Evolutionary conservation across 352 stramenopile species (phyloP).

Genomic region (Peronospora farinosa): DNA sequence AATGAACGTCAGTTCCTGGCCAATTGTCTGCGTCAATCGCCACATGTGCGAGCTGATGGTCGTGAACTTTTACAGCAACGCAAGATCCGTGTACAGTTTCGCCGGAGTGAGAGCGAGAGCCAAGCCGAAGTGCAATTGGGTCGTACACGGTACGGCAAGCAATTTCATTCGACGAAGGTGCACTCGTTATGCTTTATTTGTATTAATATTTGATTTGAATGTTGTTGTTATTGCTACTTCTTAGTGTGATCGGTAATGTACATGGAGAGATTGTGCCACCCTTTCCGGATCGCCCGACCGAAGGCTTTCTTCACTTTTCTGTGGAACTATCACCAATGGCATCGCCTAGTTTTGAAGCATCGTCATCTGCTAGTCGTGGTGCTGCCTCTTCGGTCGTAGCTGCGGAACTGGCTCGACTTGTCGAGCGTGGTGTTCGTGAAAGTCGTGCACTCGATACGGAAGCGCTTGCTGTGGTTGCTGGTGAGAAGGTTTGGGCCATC

Average conservation of each 20-base stretch:
- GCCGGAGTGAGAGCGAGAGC: slow-evolving; percentile 61
- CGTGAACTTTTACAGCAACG: slow-evolving; percentile 76
- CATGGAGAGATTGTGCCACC: slow-evolving; percentile 80
- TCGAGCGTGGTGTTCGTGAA: slow-evolving; percentile 89
- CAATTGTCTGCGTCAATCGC: slow-evolving; percentile 47
- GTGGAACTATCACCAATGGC: slow-evolving; percentile 83
- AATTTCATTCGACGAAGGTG: background rate
- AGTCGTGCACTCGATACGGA: slow-evolving; percentile 92
- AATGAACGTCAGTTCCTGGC: slow-evolving; percentile 79
- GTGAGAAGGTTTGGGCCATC: slow-evolving; percentile 92
- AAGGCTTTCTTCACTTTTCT: slow-evolving; percentile 83
- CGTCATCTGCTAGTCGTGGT: slow-evolving; percentile 31
- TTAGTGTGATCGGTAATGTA: slow-evolving; percentile 73
- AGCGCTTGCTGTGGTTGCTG: slow-evolving; percentile 89
- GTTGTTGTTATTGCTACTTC: background rate
- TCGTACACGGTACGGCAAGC: slow-evolving; percentile 48
- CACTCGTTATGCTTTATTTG: background rate
- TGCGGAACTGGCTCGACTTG: slow-evolving; percentile 77
- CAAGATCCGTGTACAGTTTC: slow-evolving; percentile 82
- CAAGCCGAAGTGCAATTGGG: slow-evolving; percentile 77
- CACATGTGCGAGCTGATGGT: slow-evolving; percentile 63
- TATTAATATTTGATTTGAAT: background rate
- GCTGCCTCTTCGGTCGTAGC: slow-evolving; percentile 39
- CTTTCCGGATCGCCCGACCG: slow-evolving; percentile 80
- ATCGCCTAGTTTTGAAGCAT: slow-evolving; percentile 68